Evolutionary conservation across 2,329 filamentous ascomycete genomes (phyloP).

Genomic region (Nemania sp.): DNA sequence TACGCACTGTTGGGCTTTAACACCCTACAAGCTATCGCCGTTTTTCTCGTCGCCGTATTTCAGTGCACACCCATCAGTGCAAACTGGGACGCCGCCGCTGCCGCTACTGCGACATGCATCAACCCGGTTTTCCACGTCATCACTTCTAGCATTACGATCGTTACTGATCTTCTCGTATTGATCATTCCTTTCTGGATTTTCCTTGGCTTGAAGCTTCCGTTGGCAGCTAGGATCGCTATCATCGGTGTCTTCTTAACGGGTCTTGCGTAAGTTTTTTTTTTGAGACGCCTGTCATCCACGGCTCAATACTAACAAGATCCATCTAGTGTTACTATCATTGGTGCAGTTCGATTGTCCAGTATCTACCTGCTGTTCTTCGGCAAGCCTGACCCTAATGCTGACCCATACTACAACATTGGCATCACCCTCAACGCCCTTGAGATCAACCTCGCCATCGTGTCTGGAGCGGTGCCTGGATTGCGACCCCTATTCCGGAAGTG

Average conservation of each 20-base stretch:
- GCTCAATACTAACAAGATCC: too few relatives aligned
- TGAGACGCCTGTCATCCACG: neutral
- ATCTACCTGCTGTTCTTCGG: conserved; percentile 19
- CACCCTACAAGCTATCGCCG: conserved; percentile 40
- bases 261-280: conserved; percentile 40
- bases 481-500: conserved; percentile 45
- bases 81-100: conserved; percentile 39
- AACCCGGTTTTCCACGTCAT: conserved; percentile 42
- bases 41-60: conserved; percentile 46
- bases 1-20: conserved; percentile 42
- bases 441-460: conserved; percentile 48
- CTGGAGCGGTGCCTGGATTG: conserved; percentile 47
- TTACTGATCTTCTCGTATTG: conserved; percentile 47
- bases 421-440: conserved; percentile 45
- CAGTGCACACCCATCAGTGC: conserved; percentile 45
- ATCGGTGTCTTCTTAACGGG: conserved; percentile 47
- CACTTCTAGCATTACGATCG: conserved; percentile 44
- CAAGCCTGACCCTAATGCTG: conserved; percentile 29
- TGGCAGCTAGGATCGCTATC: conserved; percentile 44
- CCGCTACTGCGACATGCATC: conserved; percentile 39
- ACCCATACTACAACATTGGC: conserved; percentile 35
- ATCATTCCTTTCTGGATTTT: conserved; percentile 49
- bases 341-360: conserved; percentile 34
- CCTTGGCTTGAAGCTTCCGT: conserved; percentile 45
- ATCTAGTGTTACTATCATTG: too few relatives aligned